These are phyloP conservation scores for Verticillium nonalfalfae DNA, from an alignment of 2,329 filamentous ascomycete species.

Conservation along the genomic window DNA sequence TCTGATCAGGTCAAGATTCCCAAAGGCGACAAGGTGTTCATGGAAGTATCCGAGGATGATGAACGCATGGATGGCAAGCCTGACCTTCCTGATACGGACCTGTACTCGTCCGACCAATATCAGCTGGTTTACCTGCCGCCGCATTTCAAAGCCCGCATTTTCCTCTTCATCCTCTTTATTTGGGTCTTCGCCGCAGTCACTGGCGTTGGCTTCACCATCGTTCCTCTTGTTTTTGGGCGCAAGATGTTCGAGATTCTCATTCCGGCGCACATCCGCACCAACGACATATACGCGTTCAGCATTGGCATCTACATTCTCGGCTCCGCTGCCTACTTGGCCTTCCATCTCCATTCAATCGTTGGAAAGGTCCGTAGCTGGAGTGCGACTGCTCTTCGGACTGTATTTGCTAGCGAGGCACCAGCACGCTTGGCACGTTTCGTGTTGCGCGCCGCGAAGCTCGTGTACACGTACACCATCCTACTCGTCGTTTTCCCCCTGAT, in stretches of 20 bases:
- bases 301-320: constrained; percentile 80
- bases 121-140: constrained; percentile 78
- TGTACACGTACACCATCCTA: constrained; percentile 72
- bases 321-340: constrained; percentile 53
- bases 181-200: constrained; percentile 91
- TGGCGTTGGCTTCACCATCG: constrained; percentile 77
- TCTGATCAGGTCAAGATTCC: constrained; percentile 94
- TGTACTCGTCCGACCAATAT: constrained; percentile 56
- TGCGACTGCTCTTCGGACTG: constrained; percentile 14
- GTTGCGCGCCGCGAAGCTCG: constrained; percentile 37
- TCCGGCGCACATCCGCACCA: constrained; percentile 67
- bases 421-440: constrained; percentile 20
- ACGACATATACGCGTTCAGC: constrained; percentile 95
- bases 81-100: constrained; percentile 43
- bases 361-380: constrained; percentile 23
- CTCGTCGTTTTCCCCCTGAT: constrained; percentile 75
- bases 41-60: constrained; percentile 66
- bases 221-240: constrained; percentile 81
- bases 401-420: constrained; percentile 22
- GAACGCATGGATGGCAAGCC: constrained; percentile 56
- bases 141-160: constrained; percentile 72
- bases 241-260: constrained; percentile 68
- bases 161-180: constrained; percentile 79
- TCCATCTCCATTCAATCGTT: constrained; percentile 40
- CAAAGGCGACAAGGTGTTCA: constrained; percentile 74